Base-by-base conservation (phyloP, 2,329 filamentous ascomycete genomes). In the Fusarium sp. region DNA sequence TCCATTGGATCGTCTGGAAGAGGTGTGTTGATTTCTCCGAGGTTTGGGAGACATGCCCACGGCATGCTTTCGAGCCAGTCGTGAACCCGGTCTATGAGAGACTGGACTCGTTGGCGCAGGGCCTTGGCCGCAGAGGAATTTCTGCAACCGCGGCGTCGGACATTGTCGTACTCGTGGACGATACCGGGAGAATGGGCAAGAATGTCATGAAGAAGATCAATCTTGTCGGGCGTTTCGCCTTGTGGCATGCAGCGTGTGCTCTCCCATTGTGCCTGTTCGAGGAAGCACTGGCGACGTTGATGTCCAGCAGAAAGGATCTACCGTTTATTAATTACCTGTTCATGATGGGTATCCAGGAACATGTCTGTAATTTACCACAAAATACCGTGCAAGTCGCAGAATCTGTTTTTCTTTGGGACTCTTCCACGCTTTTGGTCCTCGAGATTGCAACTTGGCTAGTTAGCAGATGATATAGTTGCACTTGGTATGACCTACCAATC, bases 191-290 rank as follows among this genome's bases (percentile, higher is more conserved):
- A 23, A 1, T 57, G 57, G 2, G 58, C 47, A 2, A 61, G 57
- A 2, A 61, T 41, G 10, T 61, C 58, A 19, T 55, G 41, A 6
- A 57, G 15, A 5, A 57, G 29, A 17, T 57, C 52, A 1, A 53
- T 48, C 10, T n/a, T 45, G 25, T 46, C 57, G 1, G 57, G 43
- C 0, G 4, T 17, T 23, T 52, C 57, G 4, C 43, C 57, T 5
- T 32, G 31, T 3, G 42, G 51, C 5, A 53, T 29, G 4, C 23
- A 45, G 0, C 14, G 36, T 2, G 19, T 21, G n/a, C 46, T 57
- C 13, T 36, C 46, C 58, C 58, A 61, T 43, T 61, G 58, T 11
- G 57, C 51, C 9, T 61, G 51, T 15, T 61, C 57, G 2, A 61
- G 52, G 21, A 61, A 61, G 3, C 47, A 52, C 8, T 32, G 43